Evolutionary conservation across 169 alveolate genomes (phyloP), one percentile per base, ranked within the genome.

Genomic region (Cryptosporidium ubiquitum): DNA sequence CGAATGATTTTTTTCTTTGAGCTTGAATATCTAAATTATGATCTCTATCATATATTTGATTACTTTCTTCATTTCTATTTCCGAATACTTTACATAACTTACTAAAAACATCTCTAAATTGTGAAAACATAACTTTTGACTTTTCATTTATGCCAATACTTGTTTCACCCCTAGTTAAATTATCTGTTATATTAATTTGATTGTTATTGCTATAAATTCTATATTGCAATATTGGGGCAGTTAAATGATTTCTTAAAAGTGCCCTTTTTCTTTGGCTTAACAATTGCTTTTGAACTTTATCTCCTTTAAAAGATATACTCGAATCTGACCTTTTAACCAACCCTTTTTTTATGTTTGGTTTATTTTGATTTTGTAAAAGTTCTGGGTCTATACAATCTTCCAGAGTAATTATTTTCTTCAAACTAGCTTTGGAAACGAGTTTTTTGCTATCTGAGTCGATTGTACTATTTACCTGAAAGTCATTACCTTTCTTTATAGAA

Each of bases 181-280:
- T 12, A 51, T 33, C 55, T 4, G n/a, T 55, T 49, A n/a, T 3
- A 14, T 40, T 37, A 5, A 20, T 9, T 57, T 73, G 69, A 18
- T 4, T 55, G 5, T 64, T 18, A 29, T 12, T n/a, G 4, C 71
- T 69, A 42, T 69, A 69, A 18, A 44, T 69, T 44, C 61, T 69
- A 44, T 69, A 69, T 69, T 69, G 64, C 35, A 69, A 9, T 39
- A 16, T 69, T 23, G 85, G 70, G 44, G 9, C 69, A 55, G 61
- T 37, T 9, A 73, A 29, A 58, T 73, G 70, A 37, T 31, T 33
- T 26, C 51, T 73, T 18, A 73, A 40, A 47, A 37, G 37, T 33
- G 31, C 18, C 68, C 70, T 73, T 18, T 58, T 73, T 58, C 31
- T 55, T 20, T 57, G 40, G 47, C 47, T 73, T 29, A 64, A 37